Base-by-base conservation (phyloP, 2,329 filamentous ascomycete species). In the Fusarium luffae region DNA sequence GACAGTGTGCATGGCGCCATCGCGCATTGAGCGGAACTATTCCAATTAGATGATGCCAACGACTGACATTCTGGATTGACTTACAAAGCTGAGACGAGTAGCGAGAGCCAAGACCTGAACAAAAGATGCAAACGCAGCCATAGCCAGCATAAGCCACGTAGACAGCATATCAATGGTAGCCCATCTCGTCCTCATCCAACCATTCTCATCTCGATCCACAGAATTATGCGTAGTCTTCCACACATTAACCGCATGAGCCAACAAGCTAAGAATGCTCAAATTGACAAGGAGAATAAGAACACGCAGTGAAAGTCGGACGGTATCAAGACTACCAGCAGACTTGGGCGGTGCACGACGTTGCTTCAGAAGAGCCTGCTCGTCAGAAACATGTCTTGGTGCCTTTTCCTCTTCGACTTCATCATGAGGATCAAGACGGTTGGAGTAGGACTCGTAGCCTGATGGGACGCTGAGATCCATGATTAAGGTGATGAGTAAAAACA, bases 191-290 rank as follows among this genome's bases (percentile, higher is more conserved):
- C 59, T 63, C 3, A 49, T 50, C 59, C 59, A 63, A 1, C 60
- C 59, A 18, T 63, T 50, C 19, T 63, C 60, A 3, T 63, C 63
- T 6, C 60, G 44, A 4, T 63, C 60, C 5, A 63, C 8, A 13
- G 59, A 63, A n/a, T 48, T 63, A 13, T 63, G 49, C 12, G 59
- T 63, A 7, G 43, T 40, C 18, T 63, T 48, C 60, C 59, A 63
- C 13, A 63, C 42, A 3, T 25, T 48, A 1, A 63, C 25, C 6
- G 43, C 60, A 37, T 63, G 60, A 0, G 34, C 18, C 1, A 63
- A 43, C 6, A 63, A 27, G 2, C 60, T 40, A 5, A 63, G 18
- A 2, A 63, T 63, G 12, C 60, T 63, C 10, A 63, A 43, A 5
- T 63, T 54, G 3, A 63, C 14, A 1, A 63, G 14, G 12, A 63